Evolutionary conservation across 2,329 filamentous ascomycete genomes (phyloP), one percentile per base, ranked within the genome.

Genomic region (Fusarium sp.): DNA sequence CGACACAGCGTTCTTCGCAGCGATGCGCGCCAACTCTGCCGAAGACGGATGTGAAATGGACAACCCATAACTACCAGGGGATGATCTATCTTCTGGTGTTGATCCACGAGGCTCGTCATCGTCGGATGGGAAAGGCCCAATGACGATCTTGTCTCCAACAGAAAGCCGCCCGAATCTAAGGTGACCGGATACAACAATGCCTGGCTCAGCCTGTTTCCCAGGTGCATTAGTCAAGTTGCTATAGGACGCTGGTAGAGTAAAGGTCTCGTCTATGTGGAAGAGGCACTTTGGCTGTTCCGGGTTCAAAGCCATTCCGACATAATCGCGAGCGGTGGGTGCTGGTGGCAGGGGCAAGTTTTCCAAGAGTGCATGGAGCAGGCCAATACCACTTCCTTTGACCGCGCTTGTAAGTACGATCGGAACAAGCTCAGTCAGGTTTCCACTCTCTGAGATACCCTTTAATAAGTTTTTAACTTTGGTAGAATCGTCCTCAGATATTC

Each of bases 251-350:
- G 91, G 88, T 15, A 95, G 87, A 60, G 88, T 92, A 78, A 97
- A 98, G 2, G 94, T 90, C 72, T 98, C 95, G 76, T 98, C 95
- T 24, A 98, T 88, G 75, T 98, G 92, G 75, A 98, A 98, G 3
- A 98, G 81, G 34, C 87, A 87, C 6, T 83, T 82, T 3, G 89
- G 87, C 57, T 88, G 85, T 61, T 89, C 85, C 1, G 88, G 88
- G 60, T 89, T 89, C 54, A 89, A 75, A 3, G 82, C 82, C 42
- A 82, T 81, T 2, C 86, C 86, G n/a, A 86, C 80, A 63, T 85
- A 87, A 69, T 90, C 87, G 50, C 82, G 81, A 1, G 85, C 76
- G 3, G 85, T 87, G 9, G 86, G 86, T 1, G 79, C 73, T 3
- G 84, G 81, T 8, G 91, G 91, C 22, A 95, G 84, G 0, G 95